A percentile compares a stretch with the other conserved stretches of the same genome.
These are phyloP conservation scores for Eimeria acervulina DNA, from an alignment of 169 alveolate species.

Conservation along the genomic window DNA sequence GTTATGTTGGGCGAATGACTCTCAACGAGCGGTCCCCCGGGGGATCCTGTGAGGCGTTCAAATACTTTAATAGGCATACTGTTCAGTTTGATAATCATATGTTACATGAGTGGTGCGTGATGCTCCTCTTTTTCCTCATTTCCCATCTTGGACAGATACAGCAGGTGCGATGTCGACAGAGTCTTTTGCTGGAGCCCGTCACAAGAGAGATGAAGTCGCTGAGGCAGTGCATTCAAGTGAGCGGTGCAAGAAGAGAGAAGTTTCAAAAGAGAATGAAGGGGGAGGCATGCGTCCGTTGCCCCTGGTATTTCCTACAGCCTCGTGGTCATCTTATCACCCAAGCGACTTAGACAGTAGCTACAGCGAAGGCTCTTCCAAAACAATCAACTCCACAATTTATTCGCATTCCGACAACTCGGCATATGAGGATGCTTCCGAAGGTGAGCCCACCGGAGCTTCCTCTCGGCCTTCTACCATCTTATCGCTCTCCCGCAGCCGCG, in stretches of 20 bases:
- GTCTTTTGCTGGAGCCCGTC: neutral
- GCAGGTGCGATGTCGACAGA: neutral
- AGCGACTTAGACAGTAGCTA: constrained; percentile 56
- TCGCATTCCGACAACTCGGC: neutral
- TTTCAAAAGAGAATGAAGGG: neutral
- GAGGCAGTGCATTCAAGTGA: neutral
- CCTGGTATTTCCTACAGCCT: constrained; percentile 38
- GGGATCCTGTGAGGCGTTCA: neutral
- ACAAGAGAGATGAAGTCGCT: neutral
- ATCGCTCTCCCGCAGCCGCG: constrained; percentile 18
- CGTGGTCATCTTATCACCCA: constrained; percentile 54
- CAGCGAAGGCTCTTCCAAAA: constrained; percentile 16
- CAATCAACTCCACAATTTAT: neutral
- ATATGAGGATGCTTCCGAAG: neutral
- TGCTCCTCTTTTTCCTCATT: neutral
- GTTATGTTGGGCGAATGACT: neutral
- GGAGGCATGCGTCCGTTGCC: constrained; percentile 50
- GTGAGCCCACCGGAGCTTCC: neutral
- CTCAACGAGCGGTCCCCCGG: neutral
- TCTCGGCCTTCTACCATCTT: constrained; percentile 1
- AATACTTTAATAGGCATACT: too few species aligned
- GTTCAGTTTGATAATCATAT: too few species aligned
- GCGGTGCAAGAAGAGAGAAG: neutral
- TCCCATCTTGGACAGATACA: too few species aligned
- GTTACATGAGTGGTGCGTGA: neutral